Base-by-base conservation (phyloP, 257 asterid species). In the Phtheirospermum japonicum region DNA sequence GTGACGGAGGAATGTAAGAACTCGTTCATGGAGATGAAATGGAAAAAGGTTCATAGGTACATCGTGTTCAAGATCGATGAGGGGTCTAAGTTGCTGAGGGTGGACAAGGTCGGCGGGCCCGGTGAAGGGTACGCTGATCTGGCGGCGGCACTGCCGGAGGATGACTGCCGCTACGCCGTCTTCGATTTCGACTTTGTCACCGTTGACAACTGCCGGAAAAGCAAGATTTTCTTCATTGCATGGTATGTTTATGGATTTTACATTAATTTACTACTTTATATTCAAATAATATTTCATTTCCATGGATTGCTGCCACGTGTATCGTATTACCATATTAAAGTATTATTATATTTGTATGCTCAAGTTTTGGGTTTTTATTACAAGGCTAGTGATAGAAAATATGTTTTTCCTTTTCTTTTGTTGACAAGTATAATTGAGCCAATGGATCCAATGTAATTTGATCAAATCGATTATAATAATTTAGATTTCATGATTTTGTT, bases 201-300 rank as follows among this genome's bases (percentile, higher is more conserved):
- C 17, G 85, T 83, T 17, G 97, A 90, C 32, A 90, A 90, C 36
- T 90, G 97, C 77, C 86, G 83, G 31, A 90, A 81, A 64, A 90
- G 96, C 95, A 90, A 87, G 92, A 87, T 90, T 80, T 85, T 90
- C 85, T 90, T 90, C 81, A 90, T 90, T 68, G 95, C 97, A 67
- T 89, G 97, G 97, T 89, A 43, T 50, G 65, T 7, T 4, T 7
- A 14, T 39, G 5, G 40, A 34, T 34, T 34, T n/a, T n/a, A n/a
- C 10, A 34, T 3, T 34, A 11, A 7, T 34, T 34, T 34, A 34
- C 9, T n/a, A n/a, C n/a, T n/a, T n/a, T n/a, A n/a, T n/a, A n/a
- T n/a, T n/a, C n/a, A n/a, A 34, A 6, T 34, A 4, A 34, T 34
- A 34, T 2, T 34, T 34, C 6, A 5, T 34, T 34, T 4, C 9